phyloP scores from a whole-genome alignment of 2,329 filamentous ascomycete species.

The Apiospora aurea region DNA sequence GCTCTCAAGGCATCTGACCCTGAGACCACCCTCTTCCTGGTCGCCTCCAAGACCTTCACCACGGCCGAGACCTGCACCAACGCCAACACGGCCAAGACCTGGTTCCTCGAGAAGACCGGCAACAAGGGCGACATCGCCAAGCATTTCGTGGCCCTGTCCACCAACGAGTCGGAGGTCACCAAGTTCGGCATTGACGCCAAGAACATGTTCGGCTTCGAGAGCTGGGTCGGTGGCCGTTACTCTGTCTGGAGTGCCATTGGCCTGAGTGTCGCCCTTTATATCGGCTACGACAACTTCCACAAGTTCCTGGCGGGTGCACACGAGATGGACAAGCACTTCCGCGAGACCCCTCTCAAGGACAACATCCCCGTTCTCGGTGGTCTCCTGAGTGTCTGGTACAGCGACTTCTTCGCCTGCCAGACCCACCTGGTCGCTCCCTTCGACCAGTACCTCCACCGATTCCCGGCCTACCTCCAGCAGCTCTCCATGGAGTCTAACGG shows the following conservation, averaged over 20 bases:
- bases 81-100: slow-evolving; percentile 94
- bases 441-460: slow-evolving; percentile 98
- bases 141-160: slow-evolving; percentile 98
- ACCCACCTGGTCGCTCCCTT: slow-evolving; percentile 97
- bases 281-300: slow-evolving; percentile 97
- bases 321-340: slow-evolving; percentile 99
- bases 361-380: slow-evolving; percentile 95
- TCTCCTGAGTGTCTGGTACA: slow-evolving; percentile 97
- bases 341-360: slow-evolving; percentile 84
- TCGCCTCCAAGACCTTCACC: slow-evolving; percentile 99
- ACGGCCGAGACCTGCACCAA: slow-evolving; percentile 98
- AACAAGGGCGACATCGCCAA: slow-evolving; percentile 90
- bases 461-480: slow-evolving; percentile 98
- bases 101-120: slow-evolving; percentile 86
- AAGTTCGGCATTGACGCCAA: slow-evolving; percentile 99
- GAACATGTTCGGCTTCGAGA: slow-evolving; percentile 99
- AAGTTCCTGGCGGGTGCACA: slow-evolving; percentile 94
- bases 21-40: slow-evolving; percentile 97
- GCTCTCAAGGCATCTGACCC: slow-evolving; percentile 88
- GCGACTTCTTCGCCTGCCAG: slow-evolving; percentile 97
- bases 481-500: slow-evolving; percentile 99
- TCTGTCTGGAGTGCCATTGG: slow-evolving; percentile 99
- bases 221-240: slow-evolving; percentile 98
- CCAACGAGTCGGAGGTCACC: slow-evolving; percentile 92
- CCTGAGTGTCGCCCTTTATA: slow-evolving; percentile 90